Evolutionary conservation across 2,329 filamentous ascomycete species (phyloP), one percentile per base, ranked within the genome.

Genomic region (Trichoderma sp.): DNA sequence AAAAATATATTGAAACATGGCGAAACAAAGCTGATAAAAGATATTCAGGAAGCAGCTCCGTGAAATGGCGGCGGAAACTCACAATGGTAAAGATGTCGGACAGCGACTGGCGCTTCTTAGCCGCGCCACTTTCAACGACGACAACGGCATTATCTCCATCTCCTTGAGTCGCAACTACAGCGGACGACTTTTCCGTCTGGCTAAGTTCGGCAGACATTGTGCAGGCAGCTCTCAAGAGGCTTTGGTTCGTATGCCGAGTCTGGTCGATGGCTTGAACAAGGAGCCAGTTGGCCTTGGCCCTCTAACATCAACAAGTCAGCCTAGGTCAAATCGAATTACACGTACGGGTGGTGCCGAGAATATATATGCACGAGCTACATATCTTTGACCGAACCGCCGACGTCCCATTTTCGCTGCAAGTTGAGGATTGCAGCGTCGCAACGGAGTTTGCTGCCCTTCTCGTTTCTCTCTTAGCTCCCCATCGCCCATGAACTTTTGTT

Each of bases 51-150:
- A 5, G 24, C 26, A 32, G 2, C 8, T 21, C 21, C n/a, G n/a
- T 21, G 2, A 26, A 21, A 7, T 26, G 3, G 18, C 7, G 18
- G 18, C 24, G 28, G 9, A 15, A 51, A 61, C 75, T 63, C 53
- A 76, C 76, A 73, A 78, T 78, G 8, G 76, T 78, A 56, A 78
- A 78, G n/a, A 78, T 73, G 57, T 77, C 76, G 8, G 76, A 77
- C 4, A 76, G 62, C 8, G 73, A 74, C 62, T 77, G 76, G 53
- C 65, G 65, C 53, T 68, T 70, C 58, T 36, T 70, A n/a, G 39
- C 28, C 34, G 70, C 72, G 56, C 72, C 75, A 14, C 58, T 71
- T 12, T 30, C 47, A 12, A 39, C 43, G 32, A 14, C n/a, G n/a
- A 39, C 67, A n/a, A 63, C 47, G 1, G 57, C 32, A 36, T 26